phyloP scores from a whole-genome alignment of 1,284 basidiomycete genomes.

The Thecaphora thlaspeos region DNA sequence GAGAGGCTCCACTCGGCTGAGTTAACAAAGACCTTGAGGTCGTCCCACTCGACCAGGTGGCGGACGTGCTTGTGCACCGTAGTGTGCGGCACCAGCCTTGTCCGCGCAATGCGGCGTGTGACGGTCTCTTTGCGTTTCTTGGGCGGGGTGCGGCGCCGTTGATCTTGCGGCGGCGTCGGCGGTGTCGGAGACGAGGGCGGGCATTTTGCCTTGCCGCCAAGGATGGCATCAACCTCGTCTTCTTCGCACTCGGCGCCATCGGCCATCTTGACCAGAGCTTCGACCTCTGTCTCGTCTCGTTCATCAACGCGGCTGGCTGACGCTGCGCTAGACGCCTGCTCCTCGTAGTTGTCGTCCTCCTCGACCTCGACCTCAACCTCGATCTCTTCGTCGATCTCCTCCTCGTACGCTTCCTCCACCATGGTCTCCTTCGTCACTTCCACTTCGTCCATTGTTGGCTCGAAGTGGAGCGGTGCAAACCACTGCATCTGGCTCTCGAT shows the following conservation, averaged over 20 bases:
- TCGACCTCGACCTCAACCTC: conserved; percentile 6
- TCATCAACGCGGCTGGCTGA: too few relatives aligned
- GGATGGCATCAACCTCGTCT: neutral
- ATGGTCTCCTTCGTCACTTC: conserved; percentile 13
- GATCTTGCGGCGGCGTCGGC: too few relatives aligned
- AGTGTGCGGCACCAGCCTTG: conserved; percentile 5
- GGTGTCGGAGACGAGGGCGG: too few relatives aligned
- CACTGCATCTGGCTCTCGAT: conserved; percentile 91
- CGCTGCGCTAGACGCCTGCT: too few relatives aligned
- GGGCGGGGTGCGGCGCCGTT: too few relatives aligned
- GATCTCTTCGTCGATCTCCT: conserved; percentile 8
- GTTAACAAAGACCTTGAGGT: conserved; percentile 72
- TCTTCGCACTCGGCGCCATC: neutral
- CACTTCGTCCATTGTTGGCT: conserved; percentile 64
- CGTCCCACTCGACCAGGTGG: conserved; percentile 41
- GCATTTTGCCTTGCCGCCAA: neutral
- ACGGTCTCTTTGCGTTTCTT: neutral
- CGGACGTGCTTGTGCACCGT: conserved; percentile 5
- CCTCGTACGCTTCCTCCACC: conserved; percentile 34
- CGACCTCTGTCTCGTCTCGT: neutral
- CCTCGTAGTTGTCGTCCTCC: conserved; percentile 1
- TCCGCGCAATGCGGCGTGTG: conserved; percentile 7
- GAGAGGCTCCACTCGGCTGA: conserved; percentile 86
- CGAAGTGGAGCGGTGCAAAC: conserved; percentile 83
- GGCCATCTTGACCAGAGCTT: neutral